Conservation (phyloP, 2,329 filamentous ascomycete species). For the Fusarium sarcochroum region DNA sequence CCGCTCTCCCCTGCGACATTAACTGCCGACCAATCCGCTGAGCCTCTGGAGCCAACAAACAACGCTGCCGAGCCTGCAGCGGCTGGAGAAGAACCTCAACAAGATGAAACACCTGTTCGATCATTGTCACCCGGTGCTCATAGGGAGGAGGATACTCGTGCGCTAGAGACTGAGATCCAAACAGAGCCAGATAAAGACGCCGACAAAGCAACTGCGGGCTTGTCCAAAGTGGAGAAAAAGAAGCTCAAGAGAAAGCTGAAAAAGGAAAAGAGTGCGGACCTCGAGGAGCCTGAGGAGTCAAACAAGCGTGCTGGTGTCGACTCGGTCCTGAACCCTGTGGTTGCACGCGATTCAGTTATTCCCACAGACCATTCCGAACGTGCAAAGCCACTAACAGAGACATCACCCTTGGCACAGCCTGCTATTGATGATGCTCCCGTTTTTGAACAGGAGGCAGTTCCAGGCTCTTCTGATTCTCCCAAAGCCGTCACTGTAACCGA, state of each 20-base stretch:
- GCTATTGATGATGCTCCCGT: background rate
- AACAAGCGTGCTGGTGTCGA: background rate
- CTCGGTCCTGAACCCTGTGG: background rate
- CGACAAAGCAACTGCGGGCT: background rate
- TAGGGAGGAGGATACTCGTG: background rate
- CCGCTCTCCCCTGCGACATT: background rate
- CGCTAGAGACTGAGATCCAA: background rate
- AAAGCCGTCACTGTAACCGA: background rate
- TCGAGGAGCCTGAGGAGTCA: slow-evolving; percentile 2
- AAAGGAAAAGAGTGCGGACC: background rate
- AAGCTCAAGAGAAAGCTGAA: slow-evolving; percentile 15
- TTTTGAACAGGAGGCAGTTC: background rate
- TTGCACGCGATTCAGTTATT: background rate
- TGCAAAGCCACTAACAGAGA: background rate
- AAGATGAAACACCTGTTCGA: background rate
- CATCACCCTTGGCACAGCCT: background rate
- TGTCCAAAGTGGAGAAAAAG: slow-evolving; percentile 23
- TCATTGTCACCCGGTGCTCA: background rate
- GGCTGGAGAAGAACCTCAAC: background rate
- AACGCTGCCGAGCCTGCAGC: background rate
- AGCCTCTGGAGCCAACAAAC: background rate
- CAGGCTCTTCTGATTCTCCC: background rate
- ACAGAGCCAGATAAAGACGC: background rate
- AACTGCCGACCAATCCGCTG: background rate
- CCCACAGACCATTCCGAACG: background rate